Base-by-base conservation (phyloP, 768 basidiomycete species). In the Astraeus odoratus region DNA sequence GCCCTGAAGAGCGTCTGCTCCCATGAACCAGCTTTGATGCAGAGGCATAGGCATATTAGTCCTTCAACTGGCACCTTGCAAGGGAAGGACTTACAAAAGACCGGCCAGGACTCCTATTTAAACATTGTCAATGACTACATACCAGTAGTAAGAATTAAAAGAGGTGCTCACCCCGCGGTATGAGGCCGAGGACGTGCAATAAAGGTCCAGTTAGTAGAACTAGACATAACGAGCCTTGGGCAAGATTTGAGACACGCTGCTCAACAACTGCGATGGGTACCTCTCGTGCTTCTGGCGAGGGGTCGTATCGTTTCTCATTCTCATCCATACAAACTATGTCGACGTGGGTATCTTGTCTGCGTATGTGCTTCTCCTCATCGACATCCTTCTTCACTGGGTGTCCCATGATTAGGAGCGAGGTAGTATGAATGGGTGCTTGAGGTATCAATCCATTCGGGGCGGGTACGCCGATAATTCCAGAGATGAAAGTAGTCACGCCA, bases 391-490 rank as follows among this genome's bases (percentile, higher is more conserved):
- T 71, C 1, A 46, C 31, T 9, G 66, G 59, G 3, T 53, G 63
- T 0, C 80, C 81, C 75, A 86, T 77, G 27, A 93, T 70, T 20
- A 86, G 67, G 1, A 97, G 75, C 8, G 90, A 84, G 6, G 76
- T 74, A 1, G 93, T 95, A 56, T 96, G 93, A n/a, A 94, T 86
- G 1, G 93, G 94, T 1, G 94, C 94, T 57, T 87, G 86, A 1
- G 85, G 86, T 41, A 88, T 86, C 15, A 88, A 70, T 2, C 85
- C 85, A 53, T 94, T 93, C 0, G 89, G 91, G 1, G 91, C 89
- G 1, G 91, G 90, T 4, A 92, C 60, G 15, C 89, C 89, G 8
- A 93, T 70, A n/a, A 94, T 67, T 0, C 87, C 90, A 2, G 90
- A 81, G 40, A 95, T 77, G 60, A 96, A 87, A 1, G 92, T 96